Percentiles rank a stretch among this genome's conserved stretches.
phyloP scores from a whole-genome alignment of 2,329 filamentous ascomycete genomes.

The Talaromyces sp. region DNA sequence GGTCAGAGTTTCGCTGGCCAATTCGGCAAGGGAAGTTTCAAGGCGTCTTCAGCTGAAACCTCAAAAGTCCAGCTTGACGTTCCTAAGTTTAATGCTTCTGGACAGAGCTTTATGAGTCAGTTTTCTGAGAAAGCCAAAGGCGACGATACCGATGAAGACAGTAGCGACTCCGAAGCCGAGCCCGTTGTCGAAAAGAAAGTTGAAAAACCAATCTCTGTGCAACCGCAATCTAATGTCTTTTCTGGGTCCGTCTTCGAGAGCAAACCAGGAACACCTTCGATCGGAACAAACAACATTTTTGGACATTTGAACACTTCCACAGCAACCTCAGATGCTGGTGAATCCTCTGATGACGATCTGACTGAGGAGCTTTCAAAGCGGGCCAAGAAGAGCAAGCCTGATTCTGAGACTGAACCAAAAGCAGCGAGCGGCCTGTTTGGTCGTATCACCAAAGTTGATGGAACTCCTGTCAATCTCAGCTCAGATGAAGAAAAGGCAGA shows the following conservation, averaged over 20 bases:
- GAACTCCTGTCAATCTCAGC: conserved; percentile 13
- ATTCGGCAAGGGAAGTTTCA: conserved; percentile 10
- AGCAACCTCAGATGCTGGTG: conserved; percentile 9
- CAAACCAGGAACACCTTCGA: conserved; percentile 9
- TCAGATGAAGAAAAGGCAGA: conserved; percentile 12
- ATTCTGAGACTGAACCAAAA: background rate
- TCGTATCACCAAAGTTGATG: conserved; percentile 11
- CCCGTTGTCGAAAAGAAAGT: conserved; percentile 22
- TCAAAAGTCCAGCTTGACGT: conserved; percentile 8
- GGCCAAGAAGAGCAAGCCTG: background rate
- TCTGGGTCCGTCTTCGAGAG: conserved; percentile 11
- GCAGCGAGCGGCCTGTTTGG: conserved; percentile 6
- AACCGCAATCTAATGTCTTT: background rate
- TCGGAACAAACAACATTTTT: conserved; percentile 10
- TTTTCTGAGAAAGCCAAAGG: conserved; percentile 14
- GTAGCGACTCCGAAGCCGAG: conserved; percentile 32
- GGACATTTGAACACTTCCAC: conserved; percentile 12
- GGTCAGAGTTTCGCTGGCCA: conserved; percentile 11
- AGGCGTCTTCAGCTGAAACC: conserved; percentile 8
- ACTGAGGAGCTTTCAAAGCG: conserved; percentile 9
- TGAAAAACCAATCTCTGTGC: background rate
- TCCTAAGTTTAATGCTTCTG: conserved; percentile 12
- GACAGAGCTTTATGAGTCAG: conserved; percentile 9
- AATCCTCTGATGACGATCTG: conserved; percentile 11
- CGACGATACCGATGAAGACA: conserved; percentile 10